Base-by-base conservation (phyloP, 495 filamentous ascomycete species). In the Baudoinia panamericana region DNA sequence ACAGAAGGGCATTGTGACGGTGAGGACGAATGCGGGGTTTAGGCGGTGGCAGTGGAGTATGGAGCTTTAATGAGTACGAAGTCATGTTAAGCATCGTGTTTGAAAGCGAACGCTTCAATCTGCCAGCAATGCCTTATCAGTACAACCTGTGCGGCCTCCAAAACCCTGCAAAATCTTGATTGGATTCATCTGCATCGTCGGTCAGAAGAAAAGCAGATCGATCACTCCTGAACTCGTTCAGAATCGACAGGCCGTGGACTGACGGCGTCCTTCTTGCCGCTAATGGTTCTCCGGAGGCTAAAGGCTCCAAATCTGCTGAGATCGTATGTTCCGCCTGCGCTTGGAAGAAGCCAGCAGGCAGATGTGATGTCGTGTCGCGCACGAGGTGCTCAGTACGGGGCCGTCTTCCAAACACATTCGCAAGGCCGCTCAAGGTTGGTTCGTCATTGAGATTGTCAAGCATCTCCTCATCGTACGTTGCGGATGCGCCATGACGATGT, bases 131-230 rank as follows among this genome's bases (percentile, higher is more conserved):
- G n/a, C n/a, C n/a, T 6, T 30, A 39, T 56, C 46, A 63, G 45
- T 63, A 63, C 24, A 63, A 41, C 35, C 30, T 51, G 39, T 63
- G 27, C 9, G 58, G 58, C 40, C 57, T 57, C 60, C 60, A 63
- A 48, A 63, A 58, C 9, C 47, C 41, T 12, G 41, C 34, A 19
- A 55, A 39, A 15, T 38, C 42, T 16, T 41, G 43, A 1, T 40
- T n/a, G n/a, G n/a, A n/a, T n/a, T n/a, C 33, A 17, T 17, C 43
- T 30, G 38, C 41, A 16, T 48, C 36, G 9, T 24, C 39, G 11
- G 29, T 31, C 0, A 21, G 23, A 20, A 16, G 7, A 33, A 11
- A 7, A 3, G 36, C 16, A 5, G 26, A 27, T 17, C n/a, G 30
- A 10, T 36, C 37, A 25, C 36, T 34, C 15, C 30, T 20, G 16